Percentiles rank a stretch among this genome's conserved stretches.
Evolutionary conservation across 345 rosid species (phyloP).

Genomic region (Lepidium didymum): DNA sequence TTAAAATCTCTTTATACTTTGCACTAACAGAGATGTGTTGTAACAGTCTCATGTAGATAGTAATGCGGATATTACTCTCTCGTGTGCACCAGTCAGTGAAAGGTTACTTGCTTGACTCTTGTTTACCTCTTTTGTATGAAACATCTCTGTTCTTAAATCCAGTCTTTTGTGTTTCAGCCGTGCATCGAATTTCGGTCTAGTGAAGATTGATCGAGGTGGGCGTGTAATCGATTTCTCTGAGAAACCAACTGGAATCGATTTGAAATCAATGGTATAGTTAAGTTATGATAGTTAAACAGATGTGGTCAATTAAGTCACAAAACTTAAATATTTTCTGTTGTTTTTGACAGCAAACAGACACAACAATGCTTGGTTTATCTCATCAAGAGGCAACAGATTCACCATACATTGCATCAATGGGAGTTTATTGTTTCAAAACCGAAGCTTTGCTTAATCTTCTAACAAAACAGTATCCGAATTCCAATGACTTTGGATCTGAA

Average conservation of each 20-base stretch:
- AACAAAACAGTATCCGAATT: conserved; percentile 50
- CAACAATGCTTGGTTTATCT: conserved; percentile 53
- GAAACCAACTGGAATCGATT: conserved; percentile 62
- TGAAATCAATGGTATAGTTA: conserved; percentile 59
- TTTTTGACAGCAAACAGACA: conserved; percentile 53
- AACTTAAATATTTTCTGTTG: background rate
- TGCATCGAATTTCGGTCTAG: conserved; percentile 70
- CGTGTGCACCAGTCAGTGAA: conserved; percentile 23
- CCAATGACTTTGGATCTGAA: conserved; percentile 91
- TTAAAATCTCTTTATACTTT: background rate
- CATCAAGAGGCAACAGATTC: conserved; percentile 44
- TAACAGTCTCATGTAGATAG: conserved; percentile 27
- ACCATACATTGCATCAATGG: conserved; percentile 89
- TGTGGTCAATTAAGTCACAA: background rate
- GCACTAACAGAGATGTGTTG: background rate
- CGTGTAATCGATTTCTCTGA: conserved; percentile 55
- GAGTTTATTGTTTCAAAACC: conserved; percentile 70
- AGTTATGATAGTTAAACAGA: background rate
- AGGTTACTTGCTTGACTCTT: conserved; percentile 15
- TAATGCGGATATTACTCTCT: conserved; percentile 18
- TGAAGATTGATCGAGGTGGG: conserved; percentile 66
- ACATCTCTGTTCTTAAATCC: background rate
- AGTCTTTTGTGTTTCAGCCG: conserved; percentile 36
- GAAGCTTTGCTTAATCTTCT: conserved; percentile 63
- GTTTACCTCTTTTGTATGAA: background rate